Evolutionary conservation across 257 asterid genomes (phyloP), one percentile per base, ranked within the genome.

Genomic region (Asclepias syriaca): DNA sequence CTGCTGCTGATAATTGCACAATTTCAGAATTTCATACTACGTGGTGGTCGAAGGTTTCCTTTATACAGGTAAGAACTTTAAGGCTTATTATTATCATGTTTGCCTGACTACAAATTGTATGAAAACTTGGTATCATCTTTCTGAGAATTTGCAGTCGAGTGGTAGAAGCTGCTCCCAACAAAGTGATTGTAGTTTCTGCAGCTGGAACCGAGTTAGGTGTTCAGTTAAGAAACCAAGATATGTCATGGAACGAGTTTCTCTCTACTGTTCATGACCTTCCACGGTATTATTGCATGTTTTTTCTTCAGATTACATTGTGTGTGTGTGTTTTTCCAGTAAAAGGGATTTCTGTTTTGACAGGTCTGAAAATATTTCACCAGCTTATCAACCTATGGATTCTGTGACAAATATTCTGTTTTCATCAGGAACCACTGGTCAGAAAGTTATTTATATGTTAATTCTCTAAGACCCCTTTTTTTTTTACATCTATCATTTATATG

Each of bases 341-440:
- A 67, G 53, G 43, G 24, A 37, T 75, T 76, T 74, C 68, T 45
- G 24, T 65, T 58, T 77, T 85, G 71, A 75, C 93, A 91, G 97
- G 75, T 75, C 89, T 72, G 80, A 85, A 70, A 72, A 64, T 76
- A 84, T 81, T 78, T 72, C 84, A 32, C 96, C 98, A 19, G 80
- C 79, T 84, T 83, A 83, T 84, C 96, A 88, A 72, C 70, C 97
- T 49, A 66, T 84, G 50, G 93, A 89, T 39, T 79, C 97, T 66
- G 77, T 89, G 65, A 91, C 96, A 71, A 93, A 85, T 77, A 85
- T 93, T 83, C 81, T 93, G 43, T 93, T 93, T 84, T 93, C 98
- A 65, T 93, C 98, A 3, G 97, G 98, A 69, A 93, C 98, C 78
- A 88, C 98, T 56, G 97, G 98, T 93, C 18, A 54, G 83, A 55